phyloP scores from a whole-genome alignment of 306 rosid genomes.

The Pterocarpus macrocarpus region DNA sequence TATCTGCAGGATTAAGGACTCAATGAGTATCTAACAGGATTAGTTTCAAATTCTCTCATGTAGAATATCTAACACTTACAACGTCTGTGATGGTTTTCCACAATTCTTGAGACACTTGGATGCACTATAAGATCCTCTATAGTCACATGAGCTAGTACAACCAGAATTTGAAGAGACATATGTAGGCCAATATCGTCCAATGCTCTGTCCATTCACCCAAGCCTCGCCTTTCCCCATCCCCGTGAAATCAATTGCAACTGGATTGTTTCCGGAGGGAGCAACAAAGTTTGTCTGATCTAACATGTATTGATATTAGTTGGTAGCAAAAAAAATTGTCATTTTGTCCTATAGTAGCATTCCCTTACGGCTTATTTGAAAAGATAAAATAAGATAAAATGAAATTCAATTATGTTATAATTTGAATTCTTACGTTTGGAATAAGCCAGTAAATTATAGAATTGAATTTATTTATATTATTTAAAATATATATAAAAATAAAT shows the following conservation, averaged over 20 bases:
- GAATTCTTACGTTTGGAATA: too few relatives aligned
- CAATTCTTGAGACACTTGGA: conserved; percentile 83
- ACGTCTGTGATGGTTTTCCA: conserved; percentile 84
- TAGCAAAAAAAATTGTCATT: too few relatives aligned
- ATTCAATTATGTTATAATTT: neutral
- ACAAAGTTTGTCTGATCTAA: conserved; percentile 68
- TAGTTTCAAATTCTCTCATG: neutral
- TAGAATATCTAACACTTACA: conserved; percentile 59
- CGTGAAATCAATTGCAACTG: conserved; percentile 88
- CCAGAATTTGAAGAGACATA: conserved; percentile 59
- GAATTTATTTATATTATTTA: too few relatives aligned
- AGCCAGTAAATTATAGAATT: too few relatives aligned
- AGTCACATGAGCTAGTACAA: conserved; percentile 69
- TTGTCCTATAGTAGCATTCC: too few relatives aligned
- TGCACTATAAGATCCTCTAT: conserved; percentile 69
- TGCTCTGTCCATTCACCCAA: conserved; percentile 98
- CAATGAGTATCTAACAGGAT: neutral
- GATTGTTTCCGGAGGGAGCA: conserved; percentile 77
- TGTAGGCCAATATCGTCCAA: conserved; percentile 93
- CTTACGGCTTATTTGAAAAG: too few relatives aligned
- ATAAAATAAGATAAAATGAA: conserved; percentile 39
- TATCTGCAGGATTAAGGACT: conserved; percentile 61
- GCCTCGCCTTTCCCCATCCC: conserved; percentile 98
- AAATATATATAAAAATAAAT: too few relatives aligned
- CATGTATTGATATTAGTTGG: too few relatives aligned